Evolutionary conservation across 768 basidiomycete species (phyloP).

Genomic region (Collybiopsis luxurians): DNA sequence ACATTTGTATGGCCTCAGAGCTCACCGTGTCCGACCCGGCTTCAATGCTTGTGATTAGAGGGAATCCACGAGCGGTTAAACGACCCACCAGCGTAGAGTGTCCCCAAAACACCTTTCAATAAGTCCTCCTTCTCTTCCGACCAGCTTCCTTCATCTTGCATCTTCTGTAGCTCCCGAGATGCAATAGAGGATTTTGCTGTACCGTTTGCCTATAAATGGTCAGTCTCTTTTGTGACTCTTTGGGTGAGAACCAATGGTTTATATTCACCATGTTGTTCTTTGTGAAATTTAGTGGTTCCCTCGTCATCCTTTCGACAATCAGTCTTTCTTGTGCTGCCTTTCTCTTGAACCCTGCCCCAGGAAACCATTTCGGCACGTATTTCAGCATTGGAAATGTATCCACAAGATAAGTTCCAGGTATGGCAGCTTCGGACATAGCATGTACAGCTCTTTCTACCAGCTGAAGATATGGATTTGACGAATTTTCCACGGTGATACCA

Average conservation of each 20-base stretch:
- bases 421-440: constrained; percentile 11
- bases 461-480: constrained; percentile 22
- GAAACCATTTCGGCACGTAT: constrained; percentile 46
- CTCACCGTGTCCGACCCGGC: constrained; percentile 12
- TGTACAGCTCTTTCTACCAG: constrained; percentile 15
- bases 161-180: background rate
- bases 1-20: background rate
- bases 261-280: background rate
- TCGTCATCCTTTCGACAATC: background rate
- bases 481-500: constrained; percentile 17
- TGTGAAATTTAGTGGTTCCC: background rate
- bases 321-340: constrained; percentile 22
- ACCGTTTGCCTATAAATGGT: background rate
- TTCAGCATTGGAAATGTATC: constrained; percentile 23
- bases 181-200: constrained; percentile 7
- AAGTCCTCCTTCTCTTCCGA: constrained; percentile 3
- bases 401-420: constrained; percentile 19
- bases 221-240: too few relatives aligned
- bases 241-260: too few relatives aligned
- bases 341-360: constrained; percentile 42
- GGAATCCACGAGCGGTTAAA: background rate
- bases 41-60: background rate
- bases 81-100: background rate
- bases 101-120: background rate
- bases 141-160: constrained; percentile 5